A percentile compares a stretch with the other conserved stretches of the same genome.
Conservation (phyloP, 306 rosid genomes). For the Boehmeria nivea region DNA sequence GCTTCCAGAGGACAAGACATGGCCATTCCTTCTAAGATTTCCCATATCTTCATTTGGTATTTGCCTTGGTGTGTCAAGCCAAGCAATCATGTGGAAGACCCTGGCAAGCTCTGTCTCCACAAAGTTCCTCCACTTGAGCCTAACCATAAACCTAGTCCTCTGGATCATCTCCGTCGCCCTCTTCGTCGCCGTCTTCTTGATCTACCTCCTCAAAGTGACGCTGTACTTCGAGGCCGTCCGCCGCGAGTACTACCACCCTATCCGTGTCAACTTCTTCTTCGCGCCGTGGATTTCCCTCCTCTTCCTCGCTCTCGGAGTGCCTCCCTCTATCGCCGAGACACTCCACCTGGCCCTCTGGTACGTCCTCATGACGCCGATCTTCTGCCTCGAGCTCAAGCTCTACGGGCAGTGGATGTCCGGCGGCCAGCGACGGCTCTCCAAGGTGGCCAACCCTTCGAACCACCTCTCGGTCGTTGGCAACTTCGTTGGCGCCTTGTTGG, state of each 20-base stretch:
- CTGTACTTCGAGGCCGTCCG: slow-evolving; percentile 90
- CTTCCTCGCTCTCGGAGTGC: slow-evolving; percentile 67
- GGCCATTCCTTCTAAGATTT: slow-evolving; percentile 87
- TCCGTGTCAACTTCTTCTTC: slow-evolving; percentile 85
- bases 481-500: slow-evolving; percentile 82
- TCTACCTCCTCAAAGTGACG: slow-evolving; percentile 48
- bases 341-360: slow-evolving; percentile 64
- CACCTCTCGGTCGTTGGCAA: slow-evolving; percentile 79
- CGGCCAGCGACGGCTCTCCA: slow-evolving; percentile 77
- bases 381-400: slow-evolving; percentile 76
- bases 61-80: slow-evolving; percentile 87
- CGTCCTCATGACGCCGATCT: slow-evolving; percentile 67
- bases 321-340: slow-evolving; percentile 48
- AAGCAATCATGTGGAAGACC: slow-evolving; percentile 84
- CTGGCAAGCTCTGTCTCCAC: slow-evolving; percentile 60
- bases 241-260: slow-evolving; percentile 82
- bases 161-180: slow-evolving; percentile 66
- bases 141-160: slow-evolving; percentile 42
- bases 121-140: slow-evolving; percentile 59
- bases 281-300: slow-evolving; percentile 85
- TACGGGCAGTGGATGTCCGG: slow-evolving; percentile 99
- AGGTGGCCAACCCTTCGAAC: slow-evolving; percentile 84
- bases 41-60: slow-evolving; percentile 73
- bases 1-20: slow-evolving; percentile 62
- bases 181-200: slow-evolving; percentile 22